A percentile compares a stretch with the other conserved stretches of the same genome.
phyloP scores from a whole-genome alignment of 208 protist genomes.

The Blechomonas ayalai region DNA sequence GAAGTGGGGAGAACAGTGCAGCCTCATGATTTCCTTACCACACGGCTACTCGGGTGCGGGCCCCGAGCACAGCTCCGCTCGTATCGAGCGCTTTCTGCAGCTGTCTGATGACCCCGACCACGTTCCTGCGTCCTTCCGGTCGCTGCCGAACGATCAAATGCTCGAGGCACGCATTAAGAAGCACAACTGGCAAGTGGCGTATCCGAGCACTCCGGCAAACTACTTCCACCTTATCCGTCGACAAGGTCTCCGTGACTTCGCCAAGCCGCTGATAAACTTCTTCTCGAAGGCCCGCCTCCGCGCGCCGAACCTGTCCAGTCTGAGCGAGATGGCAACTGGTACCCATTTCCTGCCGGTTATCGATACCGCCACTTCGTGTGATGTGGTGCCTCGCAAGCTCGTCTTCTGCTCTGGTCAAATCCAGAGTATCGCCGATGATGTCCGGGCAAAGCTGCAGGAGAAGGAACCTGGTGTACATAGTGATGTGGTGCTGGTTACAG shows the following conservation, averaged over 20 bases:
- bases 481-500: constrained; percentile 89
- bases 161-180: constrained; percentile 68
- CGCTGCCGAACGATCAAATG: constrained; percentile 44
- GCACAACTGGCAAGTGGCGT: constrained; percentile 93
- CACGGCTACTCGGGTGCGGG: constrained; percentile 98
- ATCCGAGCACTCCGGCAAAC: constrained; percentile 96
- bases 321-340: constrained; percentile 67
- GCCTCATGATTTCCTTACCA: constrained; percentile 95
- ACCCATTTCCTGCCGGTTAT: constrained; percentile 77
- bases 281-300: constrained; percentile 91
- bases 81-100: constrained; percentile 98
- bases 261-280: constrained; percentile 97
- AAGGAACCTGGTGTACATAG: constrained; percentile 39
- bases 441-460: constrained; percentile 43
- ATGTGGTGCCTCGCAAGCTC: constrained; percentile 78
- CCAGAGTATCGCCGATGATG: constrained; percentile 93
- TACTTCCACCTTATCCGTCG: constrained; percentile 98
- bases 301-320: constrained; percentile 80
- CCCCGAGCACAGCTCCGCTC: constrained; percentile 96
- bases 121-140: constrained; percentile 64
- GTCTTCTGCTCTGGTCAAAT: constrained; percentile 98
- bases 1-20: constrained; percentile 95
- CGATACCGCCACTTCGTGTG: constrained; percentile 18
- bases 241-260: constrained; percentile 95
- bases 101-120: constrained; percentile 88